Percentiles rank a stretch among this genome's conserved stretches.
phyloP scores from a whole-genome alignment of 305 asterid genomes.

The Fraxinus sp. region DNA sequence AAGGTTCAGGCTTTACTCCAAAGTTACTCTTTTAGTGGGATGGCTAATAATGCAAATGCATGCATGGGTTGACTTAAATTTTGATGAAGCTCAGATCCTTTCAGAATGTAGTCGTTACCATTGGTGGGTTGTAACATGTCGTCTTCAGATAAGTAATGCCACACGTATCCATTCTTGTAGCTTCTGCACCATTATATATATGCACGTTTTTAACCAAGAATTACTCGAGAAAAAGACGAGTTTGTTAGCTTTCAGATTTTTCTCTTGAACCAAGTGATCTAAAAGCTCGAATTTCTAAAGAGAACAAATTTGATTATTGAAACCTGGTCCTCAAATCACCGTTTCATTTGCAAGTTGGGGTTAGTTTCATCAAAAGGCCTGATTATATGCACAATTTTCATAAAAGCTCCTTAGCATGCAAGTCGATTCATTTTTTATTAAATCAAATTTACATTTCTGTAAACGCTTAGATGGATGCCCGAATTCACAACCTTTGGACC shows the following conservation, averaged over 20 bases:
- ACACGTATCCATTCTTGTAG: constrained; percentile 44
- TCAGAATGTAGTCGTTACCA: constrained; percentile 40
- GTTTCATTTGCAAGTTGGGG: not conserved
- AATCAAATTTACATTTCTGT: not conserved
- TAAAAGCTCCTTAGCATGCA: not conserved
- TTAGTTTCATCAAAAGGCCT: not conserved
- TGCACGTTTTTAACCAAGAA: not conserved
- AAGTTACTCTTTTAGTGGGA: not conserved
- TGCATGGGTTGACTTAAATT: not conserved
- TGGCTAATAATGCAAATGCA: not conserved
- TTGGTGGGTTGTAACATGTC: constrained; percentile 42
- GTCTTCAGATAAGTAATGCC: constrained; percentile 44
- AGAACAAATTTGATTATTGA: not conserved
- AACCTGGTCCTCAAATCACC: not conserved
- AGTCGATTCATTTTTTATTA: not conserved
- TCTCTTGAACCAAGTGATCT: not conserved
- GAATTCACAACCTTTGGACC: not conserved
- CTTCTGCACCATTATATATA: constrained; percentile 25
- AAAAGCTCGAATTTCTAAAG: not conserved
- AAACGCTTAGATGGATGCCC: not conserved
- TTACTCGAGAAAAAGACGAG: not conserved
- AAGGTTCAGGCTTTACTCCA: not conserved
- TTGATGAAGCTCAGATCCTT: constrained; percentile 39
- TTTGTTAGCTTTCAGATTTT: not conserved
- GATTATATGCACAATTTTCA: not conserved